Evolutionary conservation across 306 rosid species (phyloP), one percentile per base, ranked within the genome.

Genomic region (Vicia sativa): DNA sequence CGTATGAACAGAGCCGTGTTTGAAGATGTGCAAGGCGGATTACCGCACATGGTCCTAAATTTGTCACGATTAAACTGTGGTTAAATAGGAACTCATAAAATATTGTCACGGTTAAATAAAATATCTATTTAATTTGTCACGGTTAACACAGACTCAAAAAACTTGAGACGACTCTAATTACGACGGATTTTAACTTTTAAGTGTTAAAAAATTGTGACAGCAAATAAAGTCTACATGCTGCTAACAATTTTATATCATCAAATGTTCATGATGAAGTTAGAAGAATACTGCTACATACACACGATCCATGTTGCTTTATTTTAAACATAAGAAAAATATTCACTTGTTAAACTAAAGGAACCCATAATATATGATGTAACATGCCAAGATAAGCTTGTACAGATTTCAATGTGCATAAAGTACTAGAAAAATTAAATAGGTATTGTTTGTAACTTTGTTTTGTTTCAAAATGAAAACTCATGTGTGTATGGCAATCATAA

Each of bases 401-500:
- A 67, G 60, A 14, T 12, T 38, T 60, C 21, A 46, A 34, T 60
- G 11, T 26, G 55, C 25, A 57, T 10, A 25, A 25, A 25, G 28
- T 25, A 25, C 28, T 25, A 25, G 3, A 19, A 4, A 45, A 15
- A 23, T 2, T 39, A 42, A 23, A 55, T 19, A 61, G 42, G 19
- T 31, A 14, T 19, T 62, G 14, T 45, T 11, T 15, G n/a, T n/a
- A n/a, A n/a, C n/a, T n/a, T n/a, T n/a, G 12, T 29, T 75, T 28
- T 35, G 59, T 62, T 31, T 18, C 18, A 21, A 18, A 59, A 63
- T 12, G 26, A 55, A 45, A 56, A 46, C 11, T 4, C 12, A 29
- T 29, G 19, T 48, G 35, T 54, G 12, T 11, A 25, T 25, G 9
- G 21, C 65, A 61, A 67, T 72, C 25, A 76, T 37, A 67, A 54